phyloP scores from a whole-genome alignment of 2,329 filamentous ascomycete species.

The Alternaria burnsii region DNA sequence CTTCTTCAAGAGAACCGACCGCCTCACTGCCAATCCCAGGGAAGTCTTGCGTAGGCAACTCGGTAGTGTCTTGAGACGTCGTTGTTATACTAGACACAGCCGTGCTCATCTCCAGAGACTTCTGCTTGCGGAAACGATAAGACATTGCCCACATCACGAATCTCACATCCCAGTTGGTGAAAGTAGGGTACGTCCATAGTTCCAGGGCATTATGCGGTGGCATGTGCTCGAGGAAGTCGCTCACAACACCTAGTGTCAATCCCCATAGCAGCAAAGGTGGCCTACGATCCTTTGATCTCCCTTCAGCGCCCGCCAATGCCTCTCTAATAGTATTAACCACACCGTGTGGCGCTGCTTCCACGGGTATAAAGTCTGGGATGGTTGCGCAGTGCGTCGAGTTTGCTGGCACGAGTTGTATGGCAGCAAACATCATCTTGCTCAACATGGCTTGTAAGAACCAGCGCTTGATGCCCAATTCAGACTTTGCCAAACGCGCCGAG shows the following conservation, averaged over 20 bases:
- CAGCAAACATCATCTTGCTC: slow-evolving; percentile 73
- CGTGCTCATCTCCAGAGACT: slow-evolving; percentile 42
- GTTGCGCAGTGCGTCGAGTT: slow-evolving; percentile 67
- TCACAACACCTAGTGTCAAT: slow-evolving; percentile 71
- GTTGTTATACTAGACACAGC: slow-evolving; percentile 14
- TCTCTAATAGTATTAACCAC: slow-evolving; percentile 25
- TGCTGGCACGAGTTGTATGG: slow-evolving; percentile 68
- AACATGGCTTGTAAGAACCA: slow-evolving; percentile 65
- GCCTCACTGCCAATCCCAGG: slow-evolving; percentile 33
- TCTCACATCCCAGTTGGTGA: slow-evolving; percentile 69
- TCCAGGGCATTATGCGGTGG: slow-evolving; percentile 69
- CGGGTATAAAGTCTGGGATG: slow-evolving; percentile 59
- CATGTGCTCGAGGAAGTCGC: slow-evolving; percentile 72
- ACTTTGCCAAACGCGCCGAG: slow-evolving; percentile 66
- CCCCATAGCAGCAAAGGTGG: slow-evolving; percentile 73
- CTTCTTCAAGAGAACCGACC: slow-evolving; percentile 30
- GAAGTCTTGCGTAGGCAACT: slow-evolving; percentile 36
- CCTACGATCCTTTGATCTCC: slow-evolving; percentile 44
- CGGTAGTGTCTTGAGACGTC: slow-evolving; percentile 18
- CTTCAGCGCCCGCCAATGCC: slow-evolving; percentile 28
- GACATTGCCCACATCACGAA: slow-evolving; percentile 68
- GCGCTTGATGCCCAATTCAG: slow-evolving; percentile 63
- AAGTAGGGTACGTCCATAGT: slow-evolving; percentile 74
- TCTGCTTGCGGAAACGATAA: slow-evolving; percentile 59
- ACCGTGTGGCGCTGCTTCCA: slow-evolving; percentile 22